These are phyloP conservation scores for Podospora pseudocomata DNA, from an alignment of 495 filamentous ascomycete species.

Conservation along the genomic window DNA sequence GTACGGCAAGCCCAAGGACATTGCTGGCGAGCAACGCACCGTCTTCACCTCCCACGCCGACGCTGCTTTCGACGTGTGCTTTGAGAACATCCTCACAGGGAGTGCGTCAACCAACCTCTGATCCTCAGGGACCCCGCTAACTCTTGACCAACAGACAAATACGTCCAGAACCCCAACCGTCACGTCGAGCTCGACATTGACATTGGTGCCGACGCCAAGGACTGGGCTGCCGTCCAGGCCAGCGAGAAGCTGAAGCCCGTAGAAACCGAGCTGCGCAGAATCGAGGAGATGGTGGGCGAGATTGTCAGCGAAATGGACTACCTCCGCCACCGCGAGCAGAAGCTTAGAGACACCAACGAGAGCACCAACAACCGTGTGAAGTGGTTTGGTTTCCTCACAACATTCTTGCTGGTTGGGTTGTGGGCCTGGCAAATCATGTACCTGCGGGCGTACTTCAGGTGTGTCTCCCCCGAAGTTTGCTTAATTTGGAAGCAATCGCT, in stretches of 20 bases:
- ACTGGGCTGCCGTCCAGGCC: conserved; percentile 95
- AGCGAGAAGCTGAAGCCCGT: conserved; percentile 97
- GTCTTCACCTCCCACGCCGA: conserved; percentile 95
- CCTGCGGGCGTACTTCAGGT: conserved; percentile 94
- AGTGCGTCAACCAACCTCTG: conserved; percentile 48
- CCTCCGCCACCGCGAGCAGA: conserved; percentile 84
- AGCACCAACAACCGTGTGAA: conserved; percentile 98
- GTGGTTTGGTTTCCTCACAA: conserved; percentile 95
- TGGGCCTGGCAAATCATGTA: conserved; percentile 98
- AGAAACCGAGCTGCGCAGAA: conserved; percentile 90
- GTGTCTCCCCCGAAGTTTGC: conserved; percentile 14
- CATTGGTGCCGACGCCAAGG: conserved; percentile 95
- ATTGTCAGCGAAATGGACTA: conserved; percentile 90
- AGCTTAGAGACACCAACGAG: conserved; percentile 96
- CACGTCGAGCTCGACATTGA: conserved; percentile 95
- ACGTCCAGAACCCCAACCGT: conserved; percentile 59
- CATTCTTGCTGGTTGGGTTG: conserved; percentile 84
- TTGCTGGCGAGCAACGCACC: conserved; percentile 86
- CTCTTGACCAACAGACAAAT: conserved; percentile 32
- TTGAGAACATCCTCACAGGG: conserved; percentile 75
- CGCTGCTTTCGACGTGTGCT: conserved; percentile 94
- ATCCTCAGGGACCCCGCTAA: conserved; percentile 10
- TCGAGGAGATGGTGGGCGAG: conserved; percentile 81
- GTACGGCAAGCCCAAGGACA: conserved; percentile 84
- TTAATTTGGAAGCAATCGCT: conserved; percentile 5